phyloP scores from a whole-genome alignment of 2,329 filamentous ascomycete species.

The Paramyrothecium sp. region DNA sequence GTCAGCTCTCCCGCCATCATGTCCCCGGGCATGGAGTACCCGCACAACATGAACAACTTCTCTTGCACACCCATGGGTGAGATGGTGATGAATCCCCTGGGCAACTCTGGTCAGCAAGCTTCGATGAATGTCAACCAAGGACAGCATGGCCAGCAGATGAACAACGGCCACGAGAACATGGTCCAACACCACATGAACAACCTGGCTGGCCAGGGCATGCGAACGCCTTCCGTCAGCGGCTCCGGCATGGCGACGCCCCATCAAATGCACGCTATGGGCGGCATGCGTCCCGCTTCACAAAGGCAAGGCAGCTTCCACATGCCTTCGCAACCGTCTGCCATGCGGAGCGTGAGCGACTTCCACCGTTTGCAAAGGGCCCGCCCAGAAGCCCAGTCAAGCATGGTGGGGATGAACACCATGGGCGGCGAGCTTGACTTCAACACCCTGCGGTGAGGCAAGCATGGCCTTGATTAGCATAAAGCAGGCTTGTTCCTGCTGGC shows the following conservation, averaged over 20 bases:
- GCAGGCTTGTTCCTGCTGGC: neutral
- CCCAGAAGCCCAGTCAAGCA: constrained; percentile 27
- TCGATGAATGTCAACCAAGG: constrained; percentile 21
- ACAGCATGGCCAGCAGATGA: constrained; percentile 29
- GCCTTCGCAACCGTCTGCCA: constrained; percentile 19
- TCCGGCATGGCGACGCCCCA: constrained; percentile 20
- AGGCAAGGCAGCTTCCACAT: constrained; percentile 32
- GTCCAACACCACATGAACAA: constrained; percentile 26
- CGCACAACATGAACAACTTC: constrained; percentile 43
- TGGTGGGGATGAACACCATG: constrained; percentile 27
- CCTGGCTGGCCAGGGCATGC: constrained; percentile 23
- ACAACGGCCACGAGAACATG: constrained; percentile 24
- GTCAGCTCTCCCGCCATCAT: constrained; percentile 52
- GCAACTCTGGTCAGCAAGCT: constrained; percentile 20
- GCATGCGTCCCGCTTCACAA: constrained; percentile 22
- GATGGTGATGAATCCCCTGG: constrained; percentile 52
- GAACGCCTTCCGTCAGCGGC: constrained; percentile 17
- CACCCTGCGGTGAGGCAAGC: neutral
- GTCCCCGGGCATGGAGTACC: constrained; percentile 51
- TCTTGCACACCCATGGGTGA: constrained; percentile 46
- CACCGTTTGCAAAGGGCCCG: constrained; percentile 46
- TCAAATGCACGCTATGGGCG: constrained; percentile 25
- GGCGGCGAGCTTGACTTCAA: constrained; percentile 24
- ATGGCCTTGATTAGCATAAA: no score
- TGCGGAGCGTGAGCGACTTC: constrained; percentile 37